These are phyloP conservation scores for Aureobasidium sp. DNA, from an alignment of 2,329 filamentous ascomycete genomes.

Conservation along the genomic window DNA sequence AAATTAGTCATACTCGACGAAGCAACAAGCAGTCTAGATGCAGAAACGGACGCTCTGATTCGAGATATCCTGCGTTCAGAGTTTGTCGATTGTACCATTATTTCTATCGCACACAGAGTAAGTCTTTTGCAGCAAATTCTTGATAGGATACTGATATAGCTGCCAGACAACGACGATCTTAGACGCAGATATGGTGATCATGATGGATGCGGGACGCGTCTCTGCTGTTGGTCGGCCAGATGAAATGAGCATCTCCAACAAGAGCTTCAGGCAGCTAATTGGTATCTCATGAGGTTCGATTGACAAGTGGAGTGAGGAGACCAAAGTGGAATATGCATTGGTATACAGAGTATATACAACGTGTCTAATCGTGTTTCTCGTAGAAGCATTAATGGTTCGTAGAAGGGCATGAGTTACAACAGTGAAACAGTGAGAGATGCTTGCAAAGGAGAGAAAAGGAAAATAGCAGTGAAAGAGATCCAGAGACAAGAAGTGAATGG, in stretches of 20 bases:
- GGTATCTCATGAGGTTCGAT: neutral
- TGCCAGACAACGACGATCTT: neutral
- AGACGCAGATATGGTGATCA: neutral
- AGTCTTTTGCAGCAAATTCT: neutral
- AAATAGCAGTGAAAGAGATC: neutral
- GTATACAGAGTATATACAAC: neutral
- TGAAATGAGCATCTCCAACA: neutral
- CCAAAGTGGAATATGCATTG: neutral
- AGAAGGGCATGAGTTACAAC: neutral
- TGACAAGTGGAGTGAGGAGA: neutral
- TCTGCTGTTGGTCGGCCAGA: neutral
- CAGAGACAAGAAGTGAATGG: neutral
- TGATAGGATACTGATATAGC: neutral
- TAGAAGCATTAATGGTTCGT: slow-evolving; percentile 5
- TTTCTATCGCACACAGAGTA: slow-evolving; percentile 51
- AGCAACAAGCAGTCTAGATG: slow-evolving; percentile 19
- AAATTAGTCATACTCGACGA: slow-evolving; percentile 36
- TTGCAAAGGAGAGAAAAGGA: neutral
- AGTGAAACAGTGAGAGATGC: neutral
- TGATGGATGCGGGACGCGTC: neutral
- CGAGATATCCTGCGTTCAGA: slow-evolving; percentile 19
- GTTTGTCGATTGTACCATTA: slow-evolving; percentile 54
- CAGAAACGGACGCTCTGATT: neutral
- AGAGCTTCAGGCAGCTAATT: neutral
- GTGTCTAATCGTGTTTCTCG: slow-evolving; percentile 5